phyloP scores from a whole-genome alignment of 345 rosid genomes.

The Populus ilicifolia region DNA sequence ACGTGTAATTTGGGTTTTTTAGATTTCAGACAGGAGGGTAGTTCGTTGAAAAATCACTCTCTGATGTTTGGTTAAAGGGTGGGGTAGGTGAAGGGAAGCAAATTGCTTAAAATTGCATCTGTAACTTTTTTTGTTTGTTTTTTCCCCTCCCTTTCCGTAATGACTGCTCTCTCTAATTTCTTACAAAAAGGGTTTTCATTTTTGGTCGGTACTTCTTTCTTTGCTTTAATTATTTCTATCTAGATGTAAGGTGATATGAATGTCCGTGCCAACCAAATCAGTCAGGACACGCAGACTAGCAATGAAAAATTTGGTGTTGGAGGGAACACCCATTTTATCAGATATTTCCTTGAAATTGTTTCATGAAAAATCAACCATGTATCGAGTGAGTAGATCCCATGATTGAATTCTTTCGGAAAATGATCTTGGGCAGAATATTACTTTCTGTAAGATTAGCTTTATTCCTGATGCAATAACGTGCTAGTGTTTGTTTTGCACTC shows the following conservation, averaged over 20 bases:
- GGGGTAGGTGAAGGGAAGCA: neutral
- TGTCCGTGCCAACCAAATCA: neutral
- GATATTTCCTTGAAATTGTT: neutral
- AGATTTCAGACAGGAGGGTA: neutral
- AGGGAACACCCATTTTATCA: neutral
- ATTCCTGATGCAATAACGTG: neutral
- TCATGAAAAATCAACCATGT: neutral
- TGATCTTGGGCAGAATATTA: neutral
- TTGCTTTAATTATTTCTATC: neutral
- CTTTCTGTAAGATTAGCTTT: neutral
- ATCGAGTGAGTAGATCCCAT: neutral
- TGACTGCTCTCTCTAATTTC: neutral
- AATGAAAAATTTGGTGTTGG: neutral
- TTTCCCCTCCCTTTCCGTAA: neutral
- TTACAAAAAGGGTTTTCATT: neutral
- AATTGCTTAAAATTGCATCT: neutral
- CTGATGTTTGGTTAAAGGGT: neutral
- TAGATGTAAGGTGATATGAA: neutral
- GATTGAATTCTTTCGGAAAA: neutral
- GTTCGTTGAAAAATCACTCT: neutral
- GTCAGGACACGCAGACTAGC: neutral
- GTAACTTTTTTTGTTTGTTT: no score
- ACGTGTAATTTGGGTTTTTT: no score
- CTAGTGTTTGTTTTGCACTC: neutral
- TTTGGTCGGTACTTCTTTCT: neutral